Percentiles rank a stretch among this genome's conserved stretches.
Conservation (phyloP, 768 basidiomycete genomes). For the Lactarius pseudohatsudake region DNA sequence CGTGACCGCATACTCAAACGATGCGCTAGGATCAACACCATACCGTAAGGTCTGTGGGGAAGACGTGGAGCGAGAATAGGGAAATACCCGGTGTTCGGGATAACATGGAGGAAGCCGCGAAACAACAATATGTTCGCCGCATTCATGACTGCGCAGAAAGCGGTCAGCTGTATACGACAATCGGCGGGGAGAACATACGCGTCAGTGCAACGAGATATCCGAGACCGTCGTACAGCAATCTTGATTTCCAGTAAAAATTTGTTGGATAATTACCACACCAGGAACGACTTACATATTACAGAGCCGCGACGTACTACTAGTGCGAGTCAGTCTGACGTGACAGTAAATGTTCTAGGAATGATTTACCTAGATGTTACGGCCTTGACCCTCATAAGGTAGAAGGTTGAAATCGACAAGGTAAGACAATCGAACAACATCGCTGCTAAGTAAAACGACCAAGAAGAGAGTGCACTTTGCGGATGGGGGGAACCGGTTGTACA, state of each 20-base stretch:
- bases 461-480: slow-evolving; percentile 35
- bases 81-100: slow-evolving; percentile 30
- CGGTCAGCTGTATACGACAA: background rate
- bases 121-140: slow-evolving; percentile 35
- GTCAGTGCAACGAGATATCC: slow-evolving; percentile 61
- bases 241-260: slow-evolving; percentile 30
- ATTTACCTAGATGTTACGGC: slow-evolving; percentile 36
- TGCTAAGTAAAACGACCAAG: slow-evolving; percentile 59
- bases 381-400: slow-evolving; percentile 52
- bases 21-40: slow-evolving; percentile 28
- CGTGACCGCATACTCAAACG: slow-evolving; percentile 37
- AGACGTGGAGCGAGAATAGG: background rate
- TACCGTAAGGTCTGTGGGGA: background rate
- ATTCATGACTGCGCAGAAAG: slow-evolving; percentile 31
- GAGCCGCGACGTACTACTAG: slow-evolving; percentile 34
- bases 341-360: background rate
- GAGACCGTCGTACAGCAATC: slow-evolving; percentile 69
- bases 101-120: slow-evolving; percentile 25
- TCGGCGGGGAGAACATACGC: slow-evolving; percentile 29
- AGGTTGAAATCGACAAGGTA: slow-evolving; percentile 50
- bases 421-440: slow-evolving; percentile 58
- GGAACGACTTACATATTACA: slow-evolving; percentile 32
- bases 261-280: background rate
- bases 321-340: background rate
- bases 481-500: slow-evolving; percentile 44